phyloP scores from a whole-genome alignment of 192 early-diverging fungal species.

The Coemansia sp. region DNA sequence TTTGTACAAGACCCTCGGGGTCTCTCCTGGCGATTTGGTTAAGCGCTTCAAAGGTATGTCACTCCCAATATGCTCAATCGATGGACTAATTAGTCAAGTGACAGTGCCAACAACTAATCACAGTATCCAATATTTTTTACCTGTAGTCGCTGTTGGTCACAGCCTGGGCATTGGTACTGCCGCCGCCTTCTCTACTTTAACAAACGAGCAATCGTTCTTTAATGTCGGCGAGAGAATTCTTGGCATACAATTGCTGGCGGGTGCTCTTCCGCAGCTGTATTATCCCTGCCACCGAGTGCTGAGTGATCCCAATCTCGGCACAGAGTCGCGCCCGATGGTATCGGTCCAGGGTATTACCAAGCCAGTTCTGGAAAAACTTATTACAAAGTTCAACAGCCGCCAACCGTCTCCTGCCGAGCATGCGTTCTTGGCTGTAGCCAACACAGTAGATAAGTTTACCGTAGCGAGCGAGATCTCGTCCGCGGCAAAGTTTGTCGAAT shows the following conservation, averaged over 20 bases:
- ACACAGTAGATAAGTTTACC: conserved; percentile 23
- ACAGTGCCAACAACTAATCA: neutral
- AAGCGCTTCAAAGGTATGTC: conserved; percentile 39
- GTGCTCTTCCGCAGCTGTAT: conserved; percentile 75
- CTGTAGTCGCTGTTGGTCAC: conserved; percentile 73
- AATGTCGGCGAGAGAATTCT: conserved; percentile 78
- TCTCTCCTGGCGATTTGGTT: conserved; percentile 55
- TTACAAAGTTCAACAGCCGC: conserved; percentile 20
- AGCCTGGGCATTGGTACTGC: conserved; percentile 90
- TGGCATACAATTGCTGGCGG: conserved; percentile 80
- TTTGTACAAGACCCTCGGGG: conserved; percentile 64
- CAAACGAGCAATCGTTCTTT: conserved; percentile 79
- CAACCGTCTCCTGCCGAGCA: conserved; percentile 2
- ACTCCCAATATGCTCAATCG: neutral
- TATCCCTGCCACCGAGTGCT: conserved; percentile 18
- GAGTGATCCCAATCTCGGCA: too few relatives aligned
- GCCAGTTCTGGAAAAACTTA: neutral
- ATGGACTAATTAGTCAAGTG: neutral
- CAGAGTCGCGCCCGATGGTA: conserved; percentile 13
- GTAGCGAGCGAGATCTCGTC: conserved; percentile 21
- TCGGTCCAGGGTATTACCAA: conserved; percentile 23
- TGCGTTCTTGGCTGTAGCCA: conserved; percentile 29
- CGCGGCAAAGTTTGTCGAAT: conserved; percentile 11
- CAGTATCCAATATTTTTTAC: neutral
- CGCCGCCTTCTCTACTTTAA: conserved; percentile 77